Percentiles rank a stretch among this genome's conserved stretches.
Evolutionary conservation across 2,329 filamentous ascomycete genomes (phyloP).

Genomic region (Knoxdaviesia proteae): DNA sequence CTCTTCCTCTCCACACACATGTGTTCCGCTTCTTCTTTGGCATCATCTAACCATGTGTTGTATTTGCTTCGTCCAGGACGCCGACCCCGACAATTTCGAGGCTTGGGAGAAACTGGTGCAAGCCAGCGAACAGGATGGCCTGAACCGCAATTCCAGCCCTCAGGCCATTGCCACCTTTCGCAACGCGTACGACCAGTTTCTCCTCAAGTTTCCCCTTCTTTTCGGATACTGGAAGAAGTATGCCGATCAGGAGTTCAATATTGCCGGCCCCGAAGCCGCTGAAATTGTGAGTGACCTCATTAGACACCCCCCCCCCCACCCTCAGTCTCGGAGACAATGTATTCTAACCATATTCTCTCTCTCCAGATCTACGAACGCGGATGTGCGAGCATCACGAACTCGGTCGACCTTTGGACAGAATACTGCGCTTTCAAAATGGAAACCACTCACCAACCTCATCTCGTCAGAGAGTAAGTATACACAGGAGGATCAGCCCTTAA

Average conservation of each 20-base stretch:
- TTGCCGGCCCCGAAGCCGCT: conserved; percentile 87
- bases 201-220: conserved; percentile 82
- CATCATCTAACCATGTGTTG: conserved; percentile 5
- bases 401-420: conserved; percentile 90
- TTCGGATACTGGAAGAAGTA: conserved; percentile 99
- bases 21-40: background rate
- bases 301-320: background rate
- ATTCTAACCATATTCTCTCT: background rate
- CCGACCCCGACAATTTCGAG: conserved; percentile 78
- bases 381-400: conserved; percentile 78
- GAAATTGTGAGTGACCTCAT: conserved; percentile 51
- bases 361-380: conserved; percentile 79
- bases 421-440: conserved; percentile 98
- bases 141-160: conserved; percentile 91
- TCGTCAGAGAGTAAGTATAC: conserved; percentile 98
- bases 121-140: conserved; percentile 71
- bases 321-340: background rate
- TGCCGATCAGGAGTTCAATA: conserved; percentile 91
- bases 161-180: conserved; percentile 76
- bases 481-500: conserved; percentile 44
- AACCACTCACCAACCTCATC: conserved; percentile 79
- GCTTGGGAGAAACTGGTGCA: conserved; percentile 84
- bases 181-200: conserved; percentile 76
- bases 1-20: background rate
- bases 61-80: conserved; percentile 20